Percentiles rank a stretch among this genome's conserved stretches.
phyloP scores from a whole-genome alignment of 2,329 filamentous ascomycete genomes.

The Fonsecaea multimorphosa region DNA sequence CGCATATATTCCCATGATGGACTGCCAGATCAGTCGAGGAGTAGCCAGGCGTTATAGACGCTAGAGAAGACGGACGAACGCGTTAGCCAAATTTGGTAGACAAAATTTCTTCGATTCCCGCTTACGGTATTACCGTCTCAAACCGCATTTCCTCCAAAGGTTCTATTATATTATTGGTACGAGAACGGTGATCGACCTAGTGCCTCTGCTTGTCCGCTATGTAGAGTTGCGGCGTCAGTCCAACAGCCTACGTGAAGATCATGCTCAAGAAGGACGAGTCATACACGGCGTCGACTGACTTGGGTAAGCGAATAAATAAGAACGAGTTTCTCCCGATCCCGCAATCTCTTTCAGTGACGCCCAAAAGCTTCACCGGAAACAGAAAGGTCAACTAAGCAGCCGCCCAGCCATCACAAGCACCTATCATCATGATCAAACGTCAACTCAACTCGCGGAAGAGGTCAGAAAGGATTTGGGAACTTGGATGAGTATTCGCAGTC shows the following conservation, averaged over 20 bases:
- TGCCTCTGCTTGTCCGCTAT: too few species aligned
- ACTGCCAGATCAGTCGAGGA: neutral
- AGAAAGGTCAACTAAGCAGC: too few species aligned
- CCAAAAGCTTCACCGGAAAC: too few species aligned
- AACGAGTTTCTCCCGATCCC: too few species aligned
- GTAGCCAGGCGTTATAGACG: neutral
- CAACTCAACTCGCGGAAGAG: constrained; percentile 5
- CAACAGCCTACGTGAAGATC: constrained; percentile 47
- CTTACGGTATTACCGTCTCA: neutral
- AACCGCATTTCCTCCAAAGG: too few species aligned
- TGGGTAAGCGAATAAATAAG: constrained; percentile 41
- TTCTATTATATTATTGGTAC: too few species aligned
- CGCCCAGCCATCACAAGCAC: too few species aligned
- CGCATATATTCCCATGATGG: constrained; percentile 18
- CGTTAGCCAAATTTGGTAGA: neutral
- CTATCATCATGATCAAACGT: too few species aligned
- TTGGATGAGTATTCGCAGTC: neutral
- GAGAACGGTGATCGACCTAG: too few species aligned
- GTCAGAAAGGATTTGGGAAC: constrained; percentile 15
- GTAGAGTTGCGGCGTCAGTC: too few species aligned
- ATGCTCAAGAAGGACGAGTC: constrained; percentile 47
- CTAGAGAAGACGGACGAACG: neutral
- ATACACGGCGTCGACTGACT: constrained; percentile 55
- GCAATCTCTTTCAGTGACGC: too few species aligned
- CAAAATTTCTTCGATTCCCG: neutral